A percentile compares a stretch with the other conserved stretches of the same genome.
Conservation (phyloP, 2,329 filamentous ascomycete species). For the Fusarium newnesense region DNA sequence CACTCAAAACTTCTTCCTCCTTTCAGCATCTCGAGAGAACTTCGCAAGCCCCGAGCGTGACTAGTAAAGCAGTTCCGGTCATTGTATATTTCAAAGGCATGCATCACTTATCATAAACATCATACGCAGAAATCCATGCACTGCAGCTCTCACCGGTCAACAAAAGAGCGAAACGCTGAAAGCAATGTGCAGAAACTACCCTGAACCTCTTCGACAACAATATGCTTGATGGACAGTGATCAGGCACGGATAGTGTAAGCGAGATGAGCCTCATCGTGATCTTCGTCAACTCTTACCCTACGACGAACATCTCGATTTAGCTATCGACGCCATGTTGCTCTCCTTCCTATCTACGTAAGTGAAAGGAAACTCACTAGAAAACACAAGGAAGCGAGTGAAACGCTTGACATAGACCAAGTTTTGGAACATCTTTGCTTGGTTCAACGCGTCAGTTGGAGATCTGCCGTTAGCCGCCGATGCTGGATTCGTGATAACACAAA, state of each 20-base stretch:
- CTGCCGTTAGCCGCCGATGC: background rate
- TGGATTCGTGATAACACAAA: background rate
- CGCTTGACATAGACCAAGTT: background rate
- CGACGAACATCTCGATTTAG: background rate
- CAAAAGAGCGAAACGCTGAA: background rate
- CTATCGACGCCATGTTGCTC: background rate
- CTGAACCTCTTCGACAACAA: background rate
- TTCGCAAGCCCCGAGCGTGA: rapidly evolving
- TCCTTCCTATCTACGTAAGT: conserved; percentile 19
- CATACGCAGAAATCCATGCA: background rate
- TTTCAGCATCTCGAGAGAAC: background rate
- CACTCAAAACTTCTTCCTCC: background rate
- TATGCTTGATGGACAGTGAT: background rate
- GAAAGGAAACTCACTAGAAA: conserved; percentile 15
- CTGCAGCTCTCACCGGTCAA: background rate
- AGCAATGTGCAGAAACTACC: background rate
- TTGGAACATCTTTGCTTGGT: background rate
- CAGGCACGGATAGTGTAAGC: background rate
- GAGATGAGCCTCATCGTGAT: background rate
- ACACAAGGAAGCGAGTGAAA: background rate
- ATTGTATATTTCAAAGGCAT: background rate
- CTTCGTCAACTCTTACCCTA: conserved; percentile 5
- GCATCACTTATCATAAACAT: rapidly evolving
- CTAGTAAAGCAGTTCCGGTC: rapidly evolving
- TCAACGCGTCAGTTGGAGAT: background rate